A percentile compares a stretch with the other conserved stretches of the same genome.
These are phyloP conservation scores for Datura wrightii DNA, from an alignment of 257 asterid species.

Conservation along the genomic window DNA sequence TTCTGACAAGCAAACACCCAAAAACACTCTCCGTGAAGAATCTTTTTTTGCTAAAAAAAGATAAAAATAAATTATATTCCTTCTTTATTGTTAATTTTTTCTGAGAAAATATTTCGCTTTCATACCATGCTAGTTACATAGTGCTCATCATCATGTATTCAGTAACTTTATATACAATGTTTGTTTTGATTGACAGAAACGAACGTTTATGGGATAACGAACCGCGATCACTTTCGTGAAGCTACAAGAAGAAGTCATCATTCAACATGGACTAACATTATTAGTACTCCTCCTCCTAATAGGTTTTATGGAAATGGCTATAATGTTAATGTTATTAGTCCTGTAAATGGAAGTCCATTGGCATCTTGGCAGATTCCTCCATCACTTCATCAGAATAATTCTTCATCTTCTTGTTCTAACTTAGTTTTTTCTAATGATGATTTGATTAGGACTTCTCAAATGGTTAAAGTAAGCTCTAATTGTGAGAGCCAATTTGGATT, in stretches of 20 bases:
- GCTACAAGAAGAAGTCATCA: constrained; percentile 36
- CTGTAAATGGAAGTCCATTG: constrained; percentile 71
- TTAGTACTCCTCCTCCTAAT: neutral
- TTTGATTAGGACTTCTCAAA: constrained; percentile 39
- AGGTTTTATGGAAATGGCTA: constrained; percentile 43
- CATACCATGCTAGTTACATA: no score
- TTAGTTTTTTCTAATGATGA: constrained; percentile 33
- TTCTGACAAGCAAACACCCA: neutral
- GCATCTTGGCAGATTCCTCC: constrained; percentile 61
- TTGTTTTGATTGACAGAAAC: constrained; percentile 37
- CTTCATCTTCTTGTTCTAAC: neutral
- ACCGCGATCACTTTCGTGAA: constrained; percentile 49
- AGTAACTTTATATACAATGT: neutral
- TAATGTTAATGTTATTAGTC: neutral
- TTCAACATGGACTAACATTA: constrained; percentile 44
- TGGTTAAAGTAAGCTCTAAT: constrained; percentile 32
- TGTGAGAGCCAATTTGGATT: constrained; percentile 52
- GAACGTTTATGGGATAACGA: constrained; percentile 56
- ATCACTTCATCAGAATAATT: constrained; percentile 1
- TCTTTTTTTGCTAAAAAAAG: no score
- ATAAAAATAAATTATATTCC: no score
- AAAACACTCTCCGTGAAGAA: neutral
- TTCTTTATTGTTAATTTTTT: no score
- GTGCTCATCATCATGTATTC: no score
- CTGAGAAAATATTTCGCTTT: no score